Evolutionary conservation across 805 yeast species (phyloP).

Genomic region (Danielia oregonensis): DNA sequence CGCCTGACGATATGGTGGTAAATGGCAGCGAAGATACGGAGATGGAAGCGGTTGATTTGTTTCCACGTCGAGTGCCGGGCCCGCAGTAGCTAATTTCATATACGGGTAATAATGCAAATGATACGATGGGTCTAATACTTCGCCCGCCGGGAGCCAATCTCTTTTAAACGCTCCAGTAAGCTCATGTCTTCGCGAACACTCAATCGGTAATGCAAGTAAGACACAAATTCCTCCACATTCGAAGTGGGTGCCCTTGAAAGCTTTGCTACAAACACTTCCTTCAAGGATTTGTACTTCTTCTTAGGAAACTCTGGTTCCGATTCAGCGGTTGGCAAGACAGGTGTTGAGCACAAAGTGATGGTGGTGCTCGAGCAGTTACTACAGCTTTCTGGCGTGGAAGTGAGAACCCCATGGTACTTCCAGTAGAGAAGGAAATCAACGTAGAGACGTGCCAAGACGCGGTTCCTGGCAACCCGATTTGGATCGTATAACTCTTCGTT

Average conservation of each 20-base stretch:
- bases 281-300: not conserved
- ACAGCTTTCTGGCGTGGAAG: not conserved
- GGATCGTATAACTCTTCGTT: slow-evolving; percentile 9
- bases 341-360: no score
- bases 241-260: slow-evolving; percentile 11
- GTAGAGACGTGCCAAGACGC: slow-evolving; percentile 9
- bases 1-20: slow-evolving; percentile 21
- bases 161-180: no score
- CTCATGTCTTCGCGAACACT: no score
- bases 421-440: slow-evolving; percentile 12
- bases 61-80: slow-evolving; percentile 15
- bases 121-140: slow-evolving; percentile 11
- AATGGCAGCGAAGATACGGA: slow-evolving; percentile 27
- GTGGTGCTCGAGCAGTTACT: slow-evolving; percentile 1
- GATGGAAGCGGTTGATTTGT: slow-evolving; percentile 26
- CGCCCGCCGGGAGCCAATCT: no score
- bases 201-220: slow-evolving; percentile 19
- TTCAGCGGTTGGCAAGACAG: not conserved
- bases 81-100: no score
- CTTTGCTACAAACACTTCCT: not conserved
- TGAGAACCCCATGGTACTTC: slow-evolving; percentile 2
- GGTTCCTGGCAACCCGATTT: slow-evolving; percentile 8
- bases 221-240: slow-evolving; percentile 15
- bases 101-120: slow-evolving; percentile 1
- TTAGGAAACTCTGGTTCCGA: not conserved